A percentile compares a stretch with the other conserved stretches of the same genome.
Evolutionary conservation across 441 rosid genomes (phyloP).

Genomic region (Gossypium gossypioides): DNA sequence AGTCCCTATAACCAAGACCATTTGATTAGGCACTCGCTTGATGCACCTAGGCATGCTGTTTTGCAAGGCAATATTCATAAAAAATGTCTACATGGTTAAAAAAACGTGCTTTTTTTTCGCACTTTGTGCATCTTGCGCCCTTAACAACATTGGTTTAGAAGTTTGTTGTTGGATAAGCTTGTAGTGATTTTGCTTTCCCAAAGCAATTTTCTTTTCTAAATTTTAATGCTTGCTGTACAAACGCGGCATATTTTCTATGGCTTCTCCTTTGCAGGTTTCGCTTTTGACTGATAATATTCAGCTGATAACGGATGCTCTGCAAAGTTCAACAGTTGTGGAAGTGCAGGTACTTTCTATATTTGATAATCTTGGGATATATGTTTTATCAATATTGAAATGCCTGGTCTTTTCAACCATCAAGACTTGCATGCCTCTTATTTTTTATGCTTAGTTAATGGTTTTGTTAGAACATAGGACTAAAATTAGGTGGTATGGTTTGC

Average conservation of each 20-base stretch:
- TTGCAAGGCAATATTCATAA: neutral
- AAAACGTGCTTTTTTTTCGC: neutral
- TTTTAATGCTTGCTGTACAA: neutral
- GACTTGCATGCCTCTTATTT: neutral
- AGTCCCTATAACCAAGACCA: neutral
- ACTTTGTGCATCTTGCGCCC: neutral
- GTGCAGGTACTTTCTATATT: constrained; percentile 47
- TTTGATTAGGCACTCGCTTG: neutral
- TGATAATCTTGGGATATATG: neutral
- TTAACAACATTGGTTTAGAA: neutral
- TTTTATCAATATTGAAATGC: neutral
- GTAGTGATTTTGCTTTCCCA: neutral
- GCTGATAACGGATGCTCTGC: constrained; percentile 56
- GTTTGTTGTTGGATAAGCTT: neutral
- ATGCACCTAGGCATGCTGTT: neutral
- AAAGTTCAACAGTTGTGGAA: constrained; percentile 50
- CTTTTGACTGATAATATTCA: constrained; percentile 51
- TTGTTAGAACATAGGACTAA: neutral
- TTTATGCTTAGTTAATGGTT: neutral
- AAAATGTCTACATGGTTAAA: neutral
- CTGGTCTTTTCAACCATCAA: neutral
- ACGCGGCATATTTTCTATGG: neutral
- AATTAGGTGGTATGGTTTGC: neutral
- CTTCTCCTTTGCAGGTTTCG: constrained; percentile 39
- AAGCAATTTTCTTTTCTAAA: neutral